Base-by-base conservation (phyloP, 768 basidiomycete genomes). In the Suillus subaureus region DNA sequence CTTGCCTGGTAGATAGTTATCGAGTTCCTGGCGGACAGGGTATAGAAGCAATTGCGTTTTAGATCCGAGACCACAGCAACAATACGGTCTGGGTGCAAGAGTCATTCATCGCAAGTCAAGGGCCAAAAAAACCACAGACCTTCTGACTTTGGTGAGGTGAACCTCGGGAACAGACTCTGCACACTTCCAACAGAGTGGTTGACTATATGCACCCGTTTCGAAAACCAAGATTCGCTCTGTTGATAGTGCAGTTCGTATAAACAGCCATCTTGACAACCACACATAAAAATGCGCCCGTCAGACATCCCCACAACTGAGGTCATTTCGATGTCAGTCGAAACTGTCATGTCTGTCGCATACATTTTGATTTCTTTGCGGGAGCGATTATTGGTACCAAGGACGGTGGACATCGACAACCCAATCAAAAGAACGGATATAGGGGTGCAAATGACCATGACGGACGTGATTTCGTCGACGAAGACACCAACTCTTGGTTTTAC, bases 201-300 rank as follows among this genome's bases (percentile, higher is more conserved):
- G 73, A 93, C 84, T 62, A 99, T 82, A 69, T 91, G 88, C 26
- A 93, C 87, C 60, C 89, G 85, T 75, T 94, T 94, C 52, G 89
- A 90, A 79, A 97, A 97, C 95, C 95, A 97, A 0, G 92, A 91
- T 72, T 96, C 93, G 67, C 85, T 91, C 70, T 91, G 89, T 71
- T 94, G 92, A 76, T 98, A 99, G 71, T 92, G 90, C 51, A 99
- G 77, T 76, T 98, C 97, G 76, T 97, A 97, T 62, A 99, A 79
- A 73, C 89, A 88, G 16, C 95, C 95, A 71, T 97, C 94, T 71
- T 90, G 88, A 12, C 85, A 81, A 16, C 93, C 93, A 61, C 86
- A 86, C 91, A 97, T 93, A 79, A 99, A 96, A 67, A 97, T 95
- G 62, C 96, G 85, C 52, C 97, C 97, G 43, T 90, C 87, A 31